Conservation (phyloP, 495 filamentous ascomycete genomes). For the Hypoxylon lienhwacheense region DNA sequence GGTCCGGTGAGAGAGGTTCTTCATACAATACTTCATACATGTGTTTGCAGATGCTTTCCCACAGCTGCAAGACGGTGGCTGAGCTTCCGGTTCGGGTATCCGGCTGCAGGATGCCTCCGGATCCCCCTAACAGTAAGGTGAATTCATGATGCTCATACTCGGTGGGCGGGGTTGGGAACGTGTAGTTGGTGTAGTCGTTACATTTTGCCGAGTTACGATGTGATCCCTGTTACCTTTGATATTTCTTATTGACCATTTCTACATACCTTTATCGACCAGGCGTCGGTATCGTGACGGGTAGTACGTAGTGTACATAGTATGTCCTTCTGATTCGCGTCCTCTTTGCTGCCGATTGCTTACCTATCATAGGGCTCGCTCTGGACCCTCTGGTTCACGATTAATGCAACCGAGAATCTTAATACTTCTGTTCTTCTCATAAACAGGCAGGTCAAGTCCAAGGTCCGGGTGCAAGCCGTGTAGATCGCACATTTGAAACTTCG, state of each 20-base stretch:
- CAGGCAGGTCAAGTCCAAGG: slow-evolving; percentile 10
- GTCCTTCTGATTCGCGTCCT: no score
- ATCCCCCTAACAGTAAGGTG: background rate
- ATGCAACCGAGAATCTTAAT: no score
- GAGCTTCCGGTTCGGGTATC: slow-evolving; percentile 17
- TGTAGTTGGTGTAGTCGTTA: background rate
- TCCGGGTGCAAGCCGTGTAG: background rate
- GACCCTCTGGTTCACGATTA: no score
- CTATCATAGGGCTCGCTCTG: no score
- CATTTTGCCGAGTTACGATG: background rate
- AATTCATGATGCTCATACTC: background rate
- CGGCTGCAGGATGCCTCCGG: slow-evolving; percentile 4
- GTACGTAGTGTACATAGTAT: no score
- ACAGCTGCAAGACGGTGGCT: slow-evolving; percentile 16
- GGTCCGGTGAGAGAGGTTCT: slow-evolving; percentile 7
- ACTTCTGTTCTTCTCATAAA: slow-evolving; percentile 11
- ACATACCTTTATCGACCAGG: background rate
- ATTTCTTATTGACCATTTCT: background rate
- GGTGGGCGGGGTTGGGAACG: background rate
- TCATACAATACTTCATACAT: slow-evolving; percentile 1
- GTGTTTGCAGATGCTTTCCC: background rate
- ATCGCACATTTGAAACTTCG: slow-evolving; percentile 2
- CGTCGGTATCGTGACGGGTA: background rate
- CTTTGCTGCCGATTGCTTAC: no score
- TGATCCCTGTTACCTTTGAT: background rate